Conservation (phyloP, 2,329 filamentous ascomycete species). For the Talaromyces atroroseus region DNA sequence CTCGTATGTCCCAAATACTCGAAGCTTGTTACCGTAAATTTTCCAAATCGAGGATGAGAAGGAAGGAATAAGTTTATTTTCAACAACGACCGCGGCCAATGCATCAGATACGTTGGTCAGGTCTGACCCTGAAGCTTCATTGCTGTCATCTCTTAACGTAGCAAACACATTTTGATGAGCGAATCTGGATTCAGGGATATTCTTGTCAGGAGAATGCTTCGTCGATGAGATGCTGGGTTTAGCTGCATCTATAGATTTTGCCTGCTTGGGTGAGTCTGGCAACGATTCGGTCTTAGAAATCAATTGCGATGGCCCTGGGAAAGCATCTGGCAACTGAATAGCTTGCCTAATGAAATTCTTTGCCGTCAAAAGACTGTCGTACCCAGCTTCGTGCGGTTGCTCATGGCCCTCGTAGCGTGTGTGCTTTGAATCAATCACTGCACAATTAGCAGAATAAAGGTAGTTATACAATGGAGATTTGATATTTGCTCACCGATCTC, state of each 20-base stretch:
- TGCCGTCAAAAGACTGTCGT: constrained; percentile 58
- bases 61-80: constrained; percentile 47
- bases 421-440: constrained; percentile 28
- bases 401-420: constrained; percentile 25
- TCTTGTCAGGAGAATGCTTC: not conserved
- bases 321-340: constrained; percentile 38
- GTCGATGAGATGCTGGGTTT: not conserved
- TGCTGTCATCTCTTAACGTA: constrained; percentile 1
- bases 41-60: constrained; percentile 52
- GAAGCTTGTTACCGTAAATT: constrained; percentile 54
- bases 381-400: constrained; percentile 54
- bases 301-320: constrained; percentile 27
- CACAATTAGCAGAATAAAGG: no score
- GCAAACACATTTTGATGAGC: constrained; percentile 28
- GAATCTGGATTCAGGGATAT: constrained; percentile 17
- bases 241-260: not conserved
- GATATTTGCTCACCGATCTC: constrained; percentile 24
- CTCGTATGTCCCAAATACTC: constrained; percentile 57
- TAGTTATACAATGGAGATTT: not conserved
- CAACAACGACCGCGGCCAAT: not conserved
- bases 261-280: not conserved
- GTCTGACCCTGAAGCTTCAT: not conserved
- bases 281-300: not conserved
- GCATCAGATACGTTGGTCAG: constrained; percentile 14
- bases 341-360: constrained; percentile 54